Conservation (phyloP, 345 rosid species). For the Euphorbia peplus region DNA sequence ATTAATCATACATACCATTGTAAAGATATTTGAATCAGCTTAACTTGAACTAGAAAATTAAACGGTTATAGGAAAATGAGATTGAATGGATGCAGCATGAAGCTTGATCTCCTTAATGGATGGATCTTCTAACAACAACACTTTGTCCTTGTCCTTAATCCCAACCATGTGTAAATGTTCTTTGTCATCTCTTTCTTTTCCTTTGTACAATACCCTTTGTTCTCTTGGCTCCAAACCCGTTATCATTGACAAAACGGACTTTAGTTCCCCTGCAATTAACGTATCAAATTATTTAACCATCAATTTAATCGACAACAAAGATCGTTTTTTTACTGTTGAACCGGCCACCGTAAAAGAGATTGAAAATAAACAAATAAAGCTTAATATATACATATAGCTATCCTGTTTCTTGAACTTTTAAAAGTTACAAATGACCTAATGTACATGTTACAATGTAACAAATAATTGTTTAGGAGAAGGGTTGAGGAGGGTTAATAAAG, state of each 20-base stretch:
- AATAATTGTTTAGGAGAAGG: too few relatives aligned
- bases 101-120: constrained; percentile 75
- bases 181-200: constrained; percentile 77
- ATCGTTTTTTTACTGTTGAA: too few relatives aligned
- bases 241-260: constrained; percentile 67
- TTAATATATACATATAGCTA: too few relatives aligned
- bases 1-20: too few relatives aligned
- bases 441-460: too few relatives aligned
- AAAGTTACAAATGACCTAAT: too few relatives aligned
- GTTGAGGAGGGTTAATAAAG: too few relatives aligned
- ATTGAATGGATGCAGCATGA: constrained; percentile 33
- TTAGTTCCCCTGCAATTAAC: constrained; percentile 77
- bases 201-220: constrained; percentile 84
- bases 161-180: constrained; percentile 95
- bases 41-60: constrained; percentile 11
- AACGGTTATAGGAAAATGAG: constrained; percentile 56
- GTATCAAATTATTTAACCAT: too few relatives aligned
- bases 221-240: constrained; percentile 71
- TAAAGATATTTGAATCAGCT: background rate
- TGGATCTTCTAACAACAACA: constrained; percentile 79
- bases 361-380: too few relatives aligned
- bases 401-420: too few relatives aligned
- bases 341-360: too few relatives aligned
- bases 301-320: background rate
- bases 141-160: constrained; percentile 77